Conservation (phyloP, 177 flowering plant genomes). For the Vitis hybrid region DNA sequence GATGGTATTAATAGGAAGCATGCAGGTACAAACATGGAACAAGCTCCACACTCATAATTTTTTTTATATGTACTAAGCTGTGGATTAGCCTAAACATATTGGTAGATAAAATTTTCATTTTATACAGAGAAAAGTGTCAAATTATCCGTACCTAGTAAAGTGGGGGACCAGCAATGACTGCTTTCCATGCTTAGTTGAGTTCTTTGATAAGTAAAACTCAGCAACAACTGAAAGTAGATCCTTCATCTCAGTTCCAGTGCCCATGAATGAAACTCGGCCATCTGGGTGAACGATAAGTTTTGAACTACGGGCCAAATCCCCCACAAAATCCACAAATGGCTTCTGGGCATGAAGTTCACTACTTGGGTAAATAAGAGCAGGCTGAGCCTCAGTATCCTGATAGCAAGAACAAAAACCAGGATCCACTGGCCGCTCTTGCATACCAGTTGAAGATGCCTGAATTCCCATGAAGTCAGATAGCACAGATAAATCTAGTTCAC, state of each 20-base stretch:
- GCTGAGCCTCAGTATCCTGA: constrained; percentile 20
- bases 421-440: constrained; percentile 20
- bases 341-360: constrained; percentile 25
- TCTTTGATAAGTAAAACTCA: constrained; percentile 48
- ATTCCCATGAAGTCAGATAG: constrained; percentile 49
- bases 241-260: constrained; percentile 47
- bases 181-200: constrained; percentile 29
- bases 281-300: constrained; percentile 37
- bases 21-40: too few relatives aligned
- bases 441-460: constrained; percentile 26
- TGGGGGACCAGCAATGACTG: constrained; percentile 59
- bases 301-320: constrained; percentile 35
- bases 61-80: too few relatives aligned
- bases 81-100: too few relatives aligned
- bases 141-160: constrained; percentile 45
- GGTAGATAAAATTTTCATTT: too few relatives aligned
- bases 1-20: too few relatives aligned
- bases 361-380: constrained; percentile 40
- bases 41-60: too few relatives aligned
- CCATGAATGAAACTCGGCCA: constrained; percentile 41
- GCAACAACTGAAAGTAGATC: constrained; percentile 55
- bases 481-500: constrained; percentile 35
- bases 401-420: constrained; percentile 17
- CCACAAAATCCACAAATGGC: constrained; percentile 41
- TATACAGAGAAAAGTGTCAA: not conserved